Percentiles rank a stretch among this genome's conserved stretches.
phyloP scores from a whole-genome alignment of 1,284 basidiomycete species.

The Cystobasidium pallidum region DNA sequence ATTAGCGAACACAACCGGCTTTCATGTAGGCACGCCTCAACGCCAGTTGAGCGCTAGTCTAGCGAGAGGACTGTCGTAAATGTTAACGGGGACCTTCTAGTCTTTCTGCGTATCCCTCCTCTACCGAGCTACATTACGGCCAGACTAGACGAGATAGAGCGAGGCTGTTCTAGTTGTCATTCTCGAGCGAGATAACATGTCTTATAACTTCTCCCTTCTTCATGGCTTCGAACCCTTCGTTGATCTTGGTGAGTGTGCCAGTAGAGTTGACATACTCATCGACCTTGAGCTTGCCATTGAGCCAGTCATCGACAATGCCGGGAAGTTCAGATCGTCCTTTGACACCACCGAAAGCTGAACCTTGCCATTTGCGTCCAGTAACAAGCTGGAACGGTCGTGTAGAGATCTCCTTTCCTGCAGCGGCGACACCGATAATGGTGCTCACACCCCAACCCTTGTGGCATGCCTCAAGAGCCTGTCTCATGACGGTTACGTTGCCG shows the following conservation, averaged over 20 bases:
- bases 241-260: slow-evolving; percentile 55
- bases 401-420: slow-evolving; percentile 90
- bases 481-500: slow-evolving; percentile 95
- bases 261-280: slow-evolving; percentile 58
- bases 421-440: slow-evolving; percentile 75
- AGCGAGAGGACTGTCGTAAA: no score
- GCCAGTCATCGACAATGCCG: slow-evolving; percentile 53
- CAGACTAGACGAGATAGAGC: no score
- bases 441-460: slow-evolving; percentile 99
- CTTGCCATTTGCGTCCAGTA: slow-evolving; percentile 95
- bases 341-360: slow-evolving; percentile 94
- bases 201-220: slow-evolving; percentile 57
- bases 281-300: slow-evolving; percentile 49
- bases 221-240: slow-evolving; percentile 59
- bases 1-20: no score
- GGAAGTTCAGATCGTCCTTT: slow-evolving; percentile 60
- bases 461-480: slow-evolving; percentile 90
- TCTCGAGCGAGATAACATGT: slow-evolving; percentile 49
- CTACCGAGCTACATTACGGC: no score
- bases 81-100: no score
- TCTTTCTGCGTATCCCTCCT: no score
- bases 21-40: no score
- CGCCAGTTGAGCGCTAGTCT: no score
- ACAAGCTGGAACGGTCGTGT: slow-evolving; percentile 84
- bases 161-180: slow-evolving; percentile 19